A percentile compares a stretch with the other conserved stretches of the same genome.
These are phyloP conservation scores for Cryomyces antarcticus DNA, from an alignment of 495 filamentous ascomycete genomes.

Conservation along the genomic window DNA sequence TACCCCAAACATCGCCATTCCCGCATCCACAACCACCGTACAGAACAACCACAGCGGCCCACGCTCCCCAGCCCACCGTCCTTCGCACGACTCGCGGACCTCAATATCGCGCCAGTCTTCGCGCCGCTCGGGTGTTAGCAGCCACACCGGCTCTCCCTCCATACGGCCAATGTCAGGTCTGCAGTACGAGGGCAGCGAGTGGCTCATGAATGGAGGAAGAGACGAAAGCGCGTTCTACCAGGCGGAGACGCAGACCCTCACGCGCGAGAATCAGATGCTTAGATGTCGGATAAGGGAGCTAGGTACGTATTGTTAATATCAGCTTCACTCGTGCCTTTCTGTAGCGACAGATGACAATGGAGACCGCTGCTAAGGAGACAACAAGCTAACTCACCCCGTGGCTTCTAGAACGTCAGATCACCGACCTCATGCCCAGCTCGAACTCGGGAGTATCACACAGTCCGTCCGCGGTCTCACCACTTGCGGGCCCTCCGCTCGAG, in stretches of 20 bases:
- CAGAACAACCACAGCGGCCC: too few species aligned
- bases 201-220: conserved; percentile 15
- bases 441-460: too few species aligned
- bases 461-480: too few species aligned
- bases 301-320: background rate
- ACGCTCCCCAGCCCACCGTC: conserved; percentile 19
- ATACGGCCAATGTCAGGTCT: background rate
- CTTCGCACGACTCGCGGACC: conserved; percentile 14
- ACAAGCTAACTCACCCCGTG: too few species aligned
- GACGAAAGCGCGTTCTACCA: conserved; percentile 82
- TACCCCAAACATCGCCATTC: conserved; percentile 5
- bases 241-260: conserved; percentile 71
- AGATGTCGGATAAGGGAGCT: conserved; percentile 68
- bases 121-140: conserved; percentile 12
- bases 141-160: background rate
- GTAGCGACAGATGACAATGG: too few species aligned
- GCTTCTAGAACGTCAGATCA: too few species aligned
- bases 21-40: conserved; percentile 1
- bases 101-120: conserved; percentile 29
- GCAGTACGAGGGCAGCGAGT: conserved; percentile 12
- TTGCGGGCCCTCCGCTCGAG: too few species aligned
- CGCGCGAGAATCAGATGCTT: conserved; percentile 87
- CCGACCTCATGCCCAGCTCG: too few species aligned
- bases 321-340: too few species aligned
- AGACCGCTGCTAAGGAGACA: too few species aligned